Evolutionary conservation across 441 rosid species (phyloP).

Genomic region (Pelargonium citronellum): DNA sequence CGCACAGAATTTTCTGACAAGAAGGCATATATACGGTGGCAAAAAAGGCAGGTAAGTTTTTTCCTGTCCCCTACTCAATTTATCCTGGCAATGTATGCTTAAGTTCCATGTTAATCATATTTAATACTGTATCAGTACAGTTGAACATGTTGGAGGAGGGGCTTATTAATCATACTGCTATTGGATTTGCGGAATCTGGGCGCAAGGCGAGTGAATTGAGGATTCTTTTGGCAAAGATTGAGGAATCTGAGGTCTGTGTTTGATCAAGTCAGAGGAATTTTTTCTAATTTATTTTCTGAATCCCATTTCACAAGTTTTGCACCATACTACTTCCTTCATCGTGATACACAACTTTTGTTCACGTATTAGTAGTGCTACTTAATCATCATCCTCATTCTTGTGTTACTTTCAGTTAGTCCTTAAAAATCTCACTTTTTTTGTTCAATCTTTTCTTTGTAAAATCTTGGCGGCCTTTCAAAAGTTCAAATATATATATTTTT

Average conservation of each 20-base stretch:
- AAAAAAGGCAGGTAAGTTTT: conserved; percentile 89
- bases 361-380: not conserved
- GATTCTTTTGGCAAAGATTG: conserved; percentile 82
- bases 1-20: conserved; percentile 95
- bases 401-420: not conserved
- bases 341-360: not conserved
- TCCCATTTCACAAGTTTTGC: not conserved
- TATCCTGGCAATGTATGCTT: conserved; percentile 14
- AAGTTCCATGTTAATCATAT: conserved; percentile 19
- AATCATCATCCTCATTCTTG: conserved; percentile 1
- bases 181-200: conserved; percentile 94
- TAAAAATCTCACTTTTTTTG: not conserved
- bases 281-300: not conserved
- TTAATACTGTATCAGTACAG: conserved; percentile 40
- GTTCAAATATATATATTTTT: not conserved
- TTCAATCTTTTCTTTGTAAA: not conserved
- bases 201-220: conserved; percentile 72
- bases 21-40: conserved; percentile 95
- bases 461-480: not conserved
- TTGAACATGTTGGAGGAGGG: conserved; percentile 94
- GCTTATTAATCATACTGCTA: conserved; percentile 78
- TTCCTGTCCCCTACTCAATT: conserved; percentile 23
- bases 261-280: not conserved
- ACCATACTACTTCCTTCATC: not conserved
- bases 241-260: conserved; percentile 84